Base-by-base conservation (phyloP, 352 stramenopile species). In the Phytophthora quininea region DNA sequence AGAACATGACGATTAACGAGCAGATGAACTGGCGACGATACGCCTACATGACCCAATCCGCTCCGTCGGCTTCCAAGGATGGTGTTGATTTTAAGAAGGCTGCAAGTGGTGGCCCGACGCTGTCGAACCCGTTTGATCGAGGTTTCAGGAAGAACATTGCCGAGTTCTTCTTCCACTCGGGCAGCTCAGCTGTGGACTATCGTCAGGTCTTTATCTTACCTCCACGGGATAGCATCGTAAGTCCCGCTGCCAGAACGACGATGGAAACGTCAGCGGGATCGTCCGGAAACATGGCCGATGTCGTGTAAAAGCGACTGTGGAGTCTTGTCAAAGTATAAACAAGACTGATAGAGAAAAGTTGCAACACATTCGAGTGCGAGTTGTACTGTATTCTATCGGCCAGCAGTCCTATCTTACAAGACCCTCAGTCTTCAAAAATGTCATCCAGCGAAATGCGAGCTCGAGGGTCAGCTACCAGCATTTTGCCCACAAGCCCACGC, bases 1-100 rank as follows among this genome's bases (percentile, higher is more conserved):
- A 78, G 62, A 95, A 95, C 47, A 30, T 93, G 33, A 95, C 87
- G 3, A 80, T 95, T 46, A 95, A 95, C 58, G 87, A 95, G 68
- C 64, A 82, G 56, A 92, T 93, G 71, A 93, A 95, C 58, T 95
- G 87, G 87, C 75, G 79, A 53, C 76, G 87, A 27, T 93, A 93
- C 63, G 38, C 76, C 15, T 95, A 95, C 53, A 62, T 95, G 53
- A 84, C 63, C 0, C 57, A 68, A 10, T 59, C 56, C 27, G 4
- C 57, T 27, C 9, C 35, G 19, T 12, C 42, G 54, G 40, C 12
- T 19, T 49, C 54, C 31, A 73, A 66, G 31, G 37, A 59, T 31
- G 32, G n/a, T 27, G 43, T n/a, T 32, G 50, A n/a, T 4, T 29
- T 19, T 29, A 71, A 75, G 51, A 49, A 74, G 55, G 14, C 59